Percentiles rank a stretch among this genome's conserved stretches.
phyloP scores from a whole-genome alignment of 768 basidiomycete species.

The Brasilioporus rufonigricans region DNA sequence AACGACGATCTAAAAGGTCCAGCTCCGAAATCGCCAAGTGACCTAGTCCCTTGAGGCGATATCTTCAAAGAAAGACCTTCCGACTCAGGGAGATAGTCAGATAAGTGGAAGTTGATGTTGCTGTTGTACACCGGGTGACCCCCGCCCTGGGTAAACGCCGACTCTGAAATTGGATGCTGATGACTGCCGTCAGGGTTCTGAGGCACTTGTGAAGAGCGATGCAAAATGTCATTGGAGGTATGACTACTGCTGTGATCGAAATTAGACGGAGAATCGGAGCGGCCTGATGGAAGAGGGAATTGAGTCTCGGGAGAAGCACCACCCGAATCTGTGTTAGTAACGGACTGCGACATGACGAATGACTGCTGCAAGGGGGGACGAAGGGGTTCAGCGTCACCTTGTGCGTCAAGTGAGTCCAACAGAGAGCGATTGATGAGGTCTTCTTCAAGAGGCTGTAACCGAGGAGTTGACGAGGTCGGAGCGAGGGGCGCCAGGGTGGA shows the following conservation, averaged over 20 bases:
- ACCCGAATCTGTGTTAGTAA: slow-evolving; percentile 53
- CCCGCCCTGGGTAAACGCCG: slow-evolving; percentile 32
- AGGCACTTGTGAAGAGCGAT: slow-evolving; percentile 25
- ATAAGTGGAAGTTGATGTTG: slow-evolving; percentile 28
- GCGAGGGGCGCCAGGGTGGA: slow-evolving; percentile 54
- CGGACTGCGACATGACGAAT: slow-evolving; percentile 46
- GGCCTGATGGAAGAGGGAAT: slow-evolving; percentile 48
- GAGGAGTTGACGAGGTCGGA: slow-evolving; percentile 31
- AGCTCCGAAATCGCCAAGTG: slow-evolving; percentile 34
- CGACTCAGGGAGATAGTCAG: slow-evolving; percentile 36
- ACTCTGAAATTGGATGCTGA: slow-evolving; percentile 32
- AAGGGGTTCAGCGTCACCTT: slow-evolving; percentile 76
- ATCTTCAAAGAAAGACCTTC: slow-evolving; percentile 34
- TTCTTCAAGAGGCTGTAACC: slow-evolving; percentile 47
- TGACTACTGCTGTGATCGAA: slow-evolving; percentile 36
- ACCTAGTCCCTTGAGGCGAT: slow-evolving; percentile 27
- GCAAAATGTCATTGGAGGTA: slow-evolving; percentile 33
- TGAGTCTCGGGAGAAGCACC: slow-evolving; percentile 50
- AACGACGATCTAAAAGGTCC: slow-evolving; percentile 38
- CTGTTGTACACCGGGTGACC: slow-evolving; percentile 43
- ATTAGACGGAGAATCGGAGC: slow-evolving; percentile 51
- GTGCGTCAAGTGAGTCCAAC: slow-evolving; percentile 78
- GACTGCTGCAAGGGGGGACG: slow-evolving; percentile 29
- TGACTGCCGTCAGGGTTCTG: slow-evolving; percentile 32
- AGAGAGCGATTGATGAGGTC: slow-evolving; percentile 85